Percentiles rank a stretch among this genome's conserved stretches.
Conservation (phyloP, 352 stramenopile genomes). For the Phytophthora sp. region DNA sequence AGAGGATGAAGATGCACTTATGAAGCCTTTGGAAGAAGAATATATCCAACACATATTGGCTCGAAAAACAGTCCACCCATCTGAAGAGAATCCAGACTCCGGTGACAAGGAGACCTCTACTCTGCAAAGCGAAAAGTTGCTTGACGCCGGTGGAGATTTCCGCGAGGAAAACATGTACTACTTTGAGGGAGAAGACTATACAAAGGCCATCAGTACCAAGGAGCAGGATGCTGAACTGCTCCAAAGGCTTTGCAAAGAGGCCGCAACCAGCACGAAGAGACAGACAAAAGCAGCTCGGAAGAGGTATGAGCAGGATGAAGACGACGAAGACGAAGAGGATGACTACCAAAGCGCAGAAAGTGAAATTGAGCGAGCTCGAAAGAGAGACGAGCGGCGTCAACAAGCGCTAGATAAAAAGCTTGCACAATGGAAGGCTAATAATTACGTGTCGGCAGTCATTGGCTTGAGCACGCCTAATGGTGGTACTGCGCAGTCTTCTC, state of each 20-base stretch:
- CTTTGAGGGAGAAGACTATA: conserved; percentile 82
- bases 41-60: conserved; percentile 62
- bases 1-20: conserved; percentile 36
- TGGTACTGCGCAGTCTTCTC: neutral
- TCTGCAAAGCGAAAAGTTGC: conserved; percentile 53
- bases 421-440: conserved; percentile 61
- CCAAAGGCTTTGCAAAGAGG: conserved; percentile 37
- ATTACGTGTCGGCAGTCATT: conserved; percentile 64
- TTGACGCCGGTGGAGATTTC: conserved; percentile 62
- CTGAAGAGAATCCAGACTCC: neutral
- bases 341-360: conserved; percentile 38
- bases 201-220: conserved; percentile 41
- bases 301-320: conserved; percentile 43
- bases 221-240: conserved; percentile 50
- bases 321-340: conserved; percentile 43
- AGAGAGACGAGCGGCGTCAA: conserved; percentile 48
- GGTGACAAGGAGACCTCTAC: conserved; percentile 5
- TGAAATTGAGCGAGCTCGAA: conserved; percentile 47
- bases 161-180: conserved; percentile 87
- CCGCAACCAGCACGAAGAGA: conserved; percentile 25
- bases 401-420: conserved; percentile 55
- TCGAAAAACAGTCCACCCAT: conserved; percentile 17
- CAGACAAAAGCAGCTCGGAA: conserved; percentile 36
- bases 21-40: conserved; percentile 58
- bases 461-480: neutral